Percentiles rank a stretch among this genome's conserved stretches.
Conservation (phyloP, 2,329 filamentous ascomycete species). For the Chaetomium globosum region DNA sequence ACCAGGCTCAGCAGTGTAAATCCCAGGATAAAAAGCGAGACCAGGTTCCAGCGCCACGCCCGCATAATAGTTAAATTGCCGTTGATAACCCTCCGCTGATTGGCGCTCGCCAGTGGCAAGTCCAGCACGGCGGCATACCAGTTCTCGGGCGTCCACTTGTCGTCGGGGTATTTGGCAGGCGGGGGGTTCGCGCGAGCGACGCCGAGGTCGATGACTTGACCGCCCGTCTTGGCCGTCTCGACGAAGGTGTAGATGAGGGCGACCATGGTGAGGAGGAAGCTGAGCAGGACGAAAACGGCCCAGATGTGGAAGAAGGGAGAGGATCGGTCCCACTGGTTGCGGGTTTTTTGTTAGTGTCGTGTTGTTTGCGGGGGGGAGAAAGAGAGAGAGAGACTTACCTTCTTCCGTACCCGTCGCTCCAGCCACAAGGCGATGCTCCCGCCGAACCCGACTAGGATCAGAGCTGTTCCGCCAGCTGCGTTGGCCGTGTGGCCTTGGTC, state of each 20-base stretch:
- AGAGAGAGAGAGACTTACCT: conserved; percentile 14
- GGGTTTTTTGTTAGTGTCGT: conserved; percentile 13
- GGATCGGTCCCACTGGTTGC: conserved; percentile 28
- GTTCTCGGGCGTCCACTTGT: conserved; percentile 46
- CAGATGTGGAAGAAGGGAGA: conserved; percentile 42
- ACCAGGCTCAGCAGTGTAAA: conserved; percentile 26
- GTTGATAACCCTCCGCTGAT: conserved; percentile 35
- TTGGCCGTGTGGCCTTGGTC: conserved; percentile 49
- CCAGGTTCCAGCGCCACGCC: conserved; percentile 46
- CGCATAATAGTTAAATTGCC: conserved; percentile 40
- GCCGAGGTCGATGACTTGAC: conserved; percentile 41
- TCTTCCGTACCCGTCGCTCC: conserved; percentile 33
- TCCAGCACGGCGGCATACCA: conserved; percentile 45
- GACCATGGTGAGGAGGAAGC: conserved; percentile 43
- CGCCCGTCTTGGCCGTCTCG: conserved; percentile 38
- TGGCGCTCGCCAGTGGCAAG: conserved; percentile 38
- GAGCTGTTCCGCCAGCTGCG: conserved; percentile 45
- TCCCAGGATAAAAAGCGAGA: conserved; percentile 37
- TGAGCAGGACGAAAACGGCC: conserved; percentile 42
- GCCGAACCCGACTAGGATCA: conserved; percentile 43
- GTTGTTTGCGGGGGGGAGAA: background rate
- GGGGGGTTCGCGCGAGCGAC: conserved; percentile 32
- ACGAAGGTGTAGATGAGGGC: conserved; percentile 45
- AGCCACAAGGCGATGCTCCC: conserved; percentile 41
- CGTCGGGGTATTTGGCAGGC: conserved; percentile 38